Base-by-base conservation (phyloP, 768 basidiomycete genomes). In the Russula earlei region DNA sequence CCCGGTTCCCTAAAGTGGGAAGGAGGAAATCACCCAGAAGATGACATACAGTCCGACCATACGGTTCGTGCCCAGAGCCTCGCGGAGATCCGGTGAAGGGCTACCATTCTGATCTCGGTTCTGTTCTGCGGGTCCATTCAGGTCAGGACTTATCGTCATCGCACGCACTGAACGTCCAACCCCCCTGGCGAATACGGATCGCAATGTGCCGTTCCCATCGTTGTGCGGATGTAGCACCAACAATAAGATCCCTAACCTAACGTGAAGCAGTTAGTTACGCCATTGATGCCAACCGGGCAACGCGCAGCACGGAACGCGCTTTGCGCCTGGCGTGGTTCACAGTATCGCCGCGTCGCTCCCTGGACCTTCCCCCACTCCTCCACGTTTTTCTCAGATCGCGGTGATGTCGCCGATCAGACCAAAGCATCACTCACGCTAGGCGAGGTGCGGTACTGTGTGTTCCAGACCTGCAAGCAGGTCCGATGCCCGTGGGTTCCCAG, bases 371-470 rank as follows among this genome's bases (percentile, higher is more conserved):
- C 12, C 90, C 91, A 27, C 19, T 12, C n/a, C 27, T 29, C 22
- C 27, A 76, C 3, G 29, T 72, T 68, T 93, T 93, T 31, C 71
- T 68, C 1, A 73, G 71, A 3, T 91, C 84, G 36, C 44, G 59
- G 77, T 70, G 36, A 91, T 78, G 22, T 81, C 77, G 19, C 80
- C 74, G 34, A 96, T 88, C 56, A 54, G 44, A 38, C 29, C 38
- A 38, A 22, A 15, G 34, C 8, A 36, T 1, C 5, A 25, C 27
- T 46, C 34, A 44, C 34, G 19, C 27, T 36, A 37, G 29, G 44
- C 36, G 37, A 7, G 10, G 29, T 10, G 29, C n/a, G 29, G 29
- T 10, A 5, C 29, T 31, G 29, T 31, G 29, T 5, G 15, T 22
- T 46, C 51, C 17, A 10, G 29, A 31, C 29, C 19, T 47, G 45